These are phyloP conservation scores for Colletotrichum sp. DNA, from an alignment of 2,329 filamentous ascomycete genomes.

Conservation along the genomic window DNA sequence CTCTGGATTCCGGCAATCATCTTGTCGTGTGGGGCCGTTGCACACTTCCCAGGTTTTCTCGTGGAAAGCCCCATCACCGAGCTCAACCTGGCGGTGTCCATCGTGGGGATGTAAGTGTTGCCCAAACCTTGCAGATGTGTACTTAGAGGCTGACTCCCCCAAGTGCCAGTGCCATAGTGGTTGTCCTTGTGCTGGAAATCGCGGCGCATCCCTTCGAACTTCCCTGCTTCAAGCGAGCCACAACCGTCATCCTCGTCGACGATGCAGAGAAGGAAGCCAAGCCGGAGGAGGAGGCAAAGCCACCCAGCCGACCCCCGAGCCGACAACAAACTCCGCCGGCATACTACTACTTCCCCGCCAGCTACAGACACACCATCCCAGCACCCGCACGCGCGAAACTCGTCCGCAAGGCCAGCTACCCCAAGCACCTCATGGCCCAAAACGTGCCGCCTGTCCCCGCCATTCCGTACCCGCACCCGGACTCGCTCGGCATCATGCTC, in stretches of 20 bases:
- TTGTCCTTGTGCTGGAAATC: constrained; percentile 24
- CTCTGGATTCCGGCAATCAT: constrained; percentile 32
- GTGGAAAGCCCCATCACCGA: constrained; percentile 23
- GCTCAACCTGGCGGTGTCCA: constrained; percentile 27
- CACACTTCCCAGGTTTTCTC: constrained; percentile 22
- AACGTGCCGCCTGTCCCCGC: background rate
- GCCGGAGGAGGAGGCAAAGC: constrained; percentile 9
- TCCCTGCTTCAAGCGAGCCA: constrained; percentile 19
- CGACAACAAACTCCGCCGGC: constrained; percentile 6
- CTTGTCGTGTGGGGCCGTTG: constrained; percentile 26
- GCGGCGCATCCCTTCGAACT: constrained; percentile 25
- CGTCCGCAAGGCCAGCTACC: constrained; percentile 11
- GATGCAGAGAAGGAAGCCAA: constrained; percentile 16
- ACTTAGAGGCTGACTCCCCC: background rate
- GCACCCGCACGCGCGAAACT: constrained; percentile 3
- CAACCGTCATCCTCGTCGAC: constrained; percentile 4
- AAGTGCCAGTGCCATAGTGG: constrained; percentile 5
- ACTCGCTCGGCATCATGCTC: constrained; percentile 15
- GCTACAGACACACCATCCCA: constrained; percentile 9
- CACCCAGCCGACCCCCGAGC: background rate
- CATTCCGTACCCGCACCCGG: constrained; percentile 13
- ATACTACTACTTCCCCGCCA: constrained; percentile 16
- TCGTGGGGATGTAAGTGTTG: constrained; percentile 25
- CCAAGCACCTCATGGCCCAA: background rate
- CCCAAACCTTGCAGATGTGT: background rate